A percentile compares a stretch with the other conserved stretches of the same genome.
Conservation (phyloP, 768 basidiomycete species). For the Suillus subalutaceus region DNA sequence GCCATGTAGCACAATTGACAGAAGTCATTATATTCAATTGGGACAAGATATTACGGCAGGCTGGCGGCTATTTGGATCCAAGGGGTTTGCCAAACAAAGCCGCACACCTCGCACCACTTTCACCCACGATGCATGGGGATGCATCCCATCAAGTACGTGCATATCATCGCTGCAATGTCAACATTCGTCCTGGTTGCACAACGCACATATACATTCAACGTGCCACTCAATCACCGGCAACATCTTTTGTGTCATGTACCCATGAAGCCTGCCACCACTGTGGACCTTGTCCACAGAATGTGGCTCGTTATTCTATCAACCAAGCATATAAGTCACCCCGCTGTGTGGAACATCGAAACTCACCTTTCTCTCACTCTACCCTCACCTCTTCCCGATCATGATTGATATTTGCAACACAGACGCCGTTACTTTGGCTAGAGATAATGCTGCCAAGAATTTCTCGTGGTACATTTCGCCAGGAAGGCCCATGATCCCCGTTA, state of each 20-base stretch:
- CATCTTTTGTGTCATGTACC: background rate
- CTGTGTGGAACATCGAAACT: background rate
- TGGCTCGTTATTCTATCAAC: background rate
- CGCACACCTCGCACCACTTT: no score
- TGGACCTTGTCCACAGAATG: background rate
- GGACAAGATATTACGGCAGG: no score
- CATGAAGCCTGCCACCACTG: background rate
- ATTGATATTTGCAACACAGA: background rate
- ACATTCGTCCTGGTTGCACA: background rate
- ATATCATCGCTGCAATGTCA: background rate
- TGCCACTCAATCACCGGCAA: background rate
- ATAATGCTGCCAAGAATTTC: constrained; percentile 1
- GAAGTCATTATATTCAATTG: no score
- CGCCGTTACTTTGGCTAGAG: background rate
- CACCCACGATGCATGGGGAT: background rate
- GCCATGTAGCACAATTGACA: no score
- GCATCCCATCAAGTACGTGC: background rate
- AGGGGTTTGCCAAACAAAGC: background rate
- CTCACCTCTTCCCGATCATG: constrained; percentile 1
- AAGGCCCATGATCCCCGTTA: background rate
- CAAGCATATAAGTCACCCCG: background rate
- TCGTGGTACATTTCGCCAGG: constrained; percentile 9
- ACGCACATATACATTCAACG: background rate
- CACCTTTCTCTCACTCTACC: background rate
- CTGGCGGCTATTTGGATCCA: background rate